These are phyloP conservation scores for Xylariales sp. DNA, from an alignment of 2,329 filamentous ascomycete species.

Conservation along the genomic window DNA sequence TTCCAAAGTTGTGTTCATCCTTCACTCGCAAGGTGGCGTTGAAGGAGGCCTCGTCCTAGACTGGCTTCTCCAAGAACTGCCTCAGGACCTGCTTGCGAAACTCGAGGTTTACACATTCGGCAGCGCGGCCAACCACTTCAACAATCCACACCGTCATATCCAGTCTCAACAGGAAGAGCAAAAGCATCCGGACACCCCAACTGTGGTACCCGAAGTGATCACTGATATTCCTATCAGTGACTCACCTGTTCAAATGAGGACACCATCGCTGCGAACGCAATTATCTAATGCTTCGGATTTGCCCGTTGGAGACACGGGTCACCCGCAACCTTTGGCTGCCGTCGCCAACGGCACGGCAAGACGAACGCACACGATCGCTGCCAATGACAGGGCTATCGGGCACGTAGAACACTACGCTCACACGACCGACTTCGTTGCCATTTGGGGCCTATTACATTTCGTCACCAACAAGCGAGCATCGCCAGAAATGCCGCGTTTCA, in stretches of 20 bases:
- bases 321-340: conserved; percentile 52
- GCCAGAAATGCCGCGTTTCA: conserved; percentile 66
- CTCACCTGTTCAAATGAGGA: conserved; percentile 46
- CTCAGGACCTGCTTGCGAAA: conserved; percentile 72
- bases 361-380: conserved; percentile 43
- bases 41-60: conserved; percentile 79
- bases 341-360: conserved; percentile 37
- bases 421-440: conserved; percentile 76
- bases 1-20: conserved; percentile 77
- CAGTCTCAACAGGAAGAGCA: conserved; percentile 56
- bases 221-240: conserved; percentile 51
- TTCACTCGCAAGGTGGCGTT: conserved; percentile 83
- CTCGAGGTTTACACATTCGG: conserved; percentile 84
- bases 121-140: conserved; percentile 83
- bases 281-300: conserved; percentile 34
- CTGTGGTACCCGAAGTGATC: conserved; percentile 50
- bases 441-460: conserved; percentile 80
- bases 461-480: conserved; percentile 59
- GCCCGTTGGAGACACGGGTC: conserved; percentile 28
- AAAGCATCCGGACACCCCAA: conserved; percentile 50
- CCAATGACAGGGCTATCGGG: conserved; percentile 66
- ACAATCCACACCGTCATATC: conserved; percentile 73
- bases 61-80: conserved; percentile 79
- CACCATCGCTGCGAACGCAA: conserved; percentile 30
- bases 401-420: conserved; percentile 87